phyloP scores from a whole-genome alignment of 164 flowering plant species.

The Piper betle region DNA sequence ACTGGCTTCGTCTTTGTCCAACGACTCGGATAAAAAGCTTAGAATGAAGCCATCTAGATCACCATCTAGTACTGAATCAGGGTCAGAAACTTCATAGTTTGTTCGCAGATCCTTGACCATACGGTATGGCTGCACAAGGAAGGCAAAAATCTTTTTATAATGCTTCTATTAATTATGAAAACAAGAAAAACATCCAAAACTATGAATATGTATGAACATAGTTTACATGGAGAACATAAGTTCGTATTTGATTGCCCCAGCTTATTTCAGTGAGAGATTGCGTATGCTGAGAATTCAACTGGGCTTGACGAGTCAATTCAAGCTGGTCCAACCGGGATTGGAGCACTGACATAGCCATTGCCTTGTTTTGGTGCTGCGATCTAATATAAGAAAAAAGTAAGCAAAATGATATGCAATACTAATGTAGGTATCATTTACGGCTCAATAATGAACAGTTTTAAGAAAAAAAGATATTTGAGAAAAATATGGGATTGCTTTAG shows the following conservation, averaged over 20 bases:
- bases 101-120: conserved; percentile 97
- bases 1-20: conserved; percentile 47
- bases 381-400: conserved; percentile 21
- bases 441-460: neutral
- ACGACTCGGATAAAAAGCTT: conserved; percentile 67
- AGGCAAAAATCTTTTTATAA: neutral
- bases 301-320: conserved; percentile 87
- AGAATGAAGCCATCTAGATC: conserved; percentile 82
- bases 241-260: conserved; percentile 93
- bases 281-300: conserved; percentile 78
- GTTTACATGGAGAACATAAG: conserved; percentile 86
- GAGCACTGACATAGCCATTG: conserved; percentile 93
- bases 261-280: conserved; percentile 82
- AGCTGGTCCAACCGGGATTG: conserved; percentile 92
- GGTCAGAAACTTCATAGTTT: conserved; percentile 85
- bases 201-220: neutral
- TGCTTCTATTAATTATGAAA: too few relatives aligned
- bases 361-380: conserved; percentile 90
- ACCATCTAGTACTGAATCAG: conserved; percentile 90
- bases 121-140: conserved; percentile 67
- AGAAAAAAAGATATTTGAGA: too few relatives aligned
- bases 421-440: neutral
- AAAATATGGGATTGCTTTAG: neutral
- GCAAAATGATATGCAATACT: neutral
- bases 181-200: neutral